Conservation (phyloP, 192 early-diverging fungal genomes). For the Phlyctochytrium planicorne region DNA sequence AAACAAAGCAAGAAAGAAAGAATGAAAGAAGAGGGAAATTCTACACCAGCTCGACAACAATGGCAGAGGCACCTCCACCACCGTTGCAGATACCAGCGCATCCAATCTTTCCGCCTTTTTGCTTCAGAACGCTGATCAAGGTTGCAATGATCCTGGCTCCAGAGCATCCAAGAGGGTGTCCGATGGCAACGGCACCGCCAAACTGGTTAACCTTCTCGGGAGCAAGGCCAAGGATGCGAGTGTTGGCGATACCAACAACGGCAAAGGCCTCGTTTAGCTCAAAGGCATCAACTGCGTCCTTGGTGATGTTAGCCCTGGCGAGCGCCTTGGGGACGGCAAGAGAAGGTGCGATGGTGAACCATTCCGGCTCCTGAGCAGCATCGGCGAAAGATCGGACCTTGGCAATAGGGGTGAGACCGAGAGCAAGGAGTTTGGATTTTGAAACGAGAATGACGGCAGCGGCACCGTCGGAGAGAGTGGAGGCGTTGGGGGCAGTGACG, state of each 20-base stretch:
- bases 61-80: slow-evolving; percentile 86
- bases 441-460: slow-evolving; percentile 86
- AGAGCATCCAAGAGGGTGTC: slow-evolving; percentile 97
- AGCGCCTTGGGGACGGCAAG: slow-evolving; percentile 91
- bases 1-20: no score
- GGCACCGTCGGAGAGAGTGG: slow-evolving; percentile 91
- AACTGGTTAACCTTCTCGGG: slow-evolving; percentile 85
- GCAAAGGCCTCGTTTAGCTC: slow-evolving; percentile 99
- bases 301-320: slow-evolving; percentile 69
- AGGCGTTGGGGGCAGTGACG: slow-evolving; percentile 93
- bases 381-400: slow-evolving; percentile 83
- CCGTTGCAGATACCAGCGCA: slow-evolving; percentile 96
- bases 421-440: slow-evolving; percentile 64
- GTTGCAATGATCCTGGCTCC: slow-evolving; percentile 89
- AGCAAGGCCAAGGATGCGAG: slow-evolving; percentile 70
- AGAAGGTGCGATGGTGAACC: slow-evolving; percentile 93
- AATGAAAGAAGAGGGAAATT: no score
- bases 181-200: slow-evolving; percentile 94
- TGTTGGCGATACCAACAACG: slow-evolving; percentile 90
- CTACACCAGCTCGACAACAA: slow-evolving; percentile 71
- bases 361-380: slow-evolving; percentile 83
- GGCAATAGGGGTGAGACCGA: slow-evolving; percentile 85
- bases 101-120: slow-evolving; percentile 69
- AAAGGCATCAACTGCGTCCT: slow-evolving; percentile 83
- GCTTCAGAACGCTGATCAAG: slow-evolving; percentile 66